Evolutionary conservation across 768 basidiomycete genomes (phyloP), one percentile per base, ranked within the genome.

Genomic region (Lactifluus volemus): DNA sequence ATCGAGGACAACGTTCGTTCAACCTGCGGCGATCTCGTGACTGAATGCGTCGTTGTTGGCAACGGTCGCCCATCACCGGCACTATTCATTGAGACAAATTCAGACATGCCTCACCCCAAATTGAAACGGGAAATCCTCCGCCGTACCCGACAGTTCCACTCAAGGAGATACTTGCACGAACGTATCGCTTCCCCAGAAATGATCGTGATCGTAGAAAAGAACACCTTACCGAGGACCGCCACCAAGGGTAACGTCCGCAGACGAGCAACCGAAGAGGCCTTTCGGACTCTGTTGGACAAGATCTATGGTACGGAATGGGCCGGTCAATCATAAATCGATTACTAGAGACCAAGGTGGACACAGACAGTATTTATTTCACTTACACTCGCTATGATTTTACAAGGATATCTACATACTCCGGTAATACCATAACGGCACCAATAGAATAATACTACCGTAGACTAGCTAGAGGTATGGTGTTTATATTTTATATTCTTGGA

Each of bases 191-290:
- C 78, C 7, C 66, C 80, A 4, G 78, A 84, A 52, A 80, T 88
- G 78, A 79, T 91, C 60, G 73, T 90, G 61, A 73, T 90, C 47
- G 88, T 89, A 17, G 77, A 82, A 30, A 74, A 76, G 47, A 78
- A 79, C n/a, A 81, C 85, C 1, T 79, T 91, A 47, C 89, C 89
- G 42, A 77, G 89, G 64, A 91, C 89, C 0, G 83, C 82, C 19
- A 89, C 89, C 12, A 91, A 91, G 74, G 88, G 89, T 32, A 91
- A 90, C 68, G 85, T 91, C 64, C 83, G 89, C 53, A 81, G 89
- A 49, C 81, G 78, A 65, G 88, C 86, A 12, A 86, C 89, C 21
- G 89, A 91, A 72, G 85, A 86, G 64, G 66, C 75, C 29, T 88
- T 81, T 75, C 77, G 77, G 67, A 65, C 68, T 29, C 74, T 80